Base-by-base conservation (phyloP, 352 stramenopile genomes). In the Globisporangium takayamanum region DNA sequence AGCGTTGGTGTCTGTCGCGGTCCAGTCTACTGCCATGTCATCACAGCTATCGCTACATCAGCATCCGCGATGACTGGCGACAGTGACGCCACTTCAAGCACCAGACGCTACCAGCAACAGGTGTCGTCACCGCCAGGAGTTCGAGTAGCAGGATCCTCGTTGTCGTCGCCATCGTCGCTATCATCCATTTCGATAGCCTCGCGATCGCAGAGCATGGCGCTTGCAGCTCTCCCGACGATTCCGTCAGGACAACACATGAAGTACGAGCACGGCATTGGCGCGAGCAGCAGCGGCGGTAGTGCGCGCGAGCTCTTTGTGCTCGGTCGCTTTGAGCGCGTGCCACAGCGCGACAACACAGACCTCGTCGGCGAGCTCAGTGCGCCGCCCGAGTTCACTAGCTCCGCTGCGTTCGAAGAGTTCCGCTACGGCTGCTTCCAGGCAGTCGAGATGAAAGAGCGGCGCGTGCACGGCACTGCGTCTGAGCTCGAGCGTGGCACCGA, bases 371-470 rank as follows among this genome's bases (percentile, higher is more conserved):
- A 79, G 14, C 57, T 89, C 10, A 58, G 72, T 12, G 37, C 66
- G 4, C 76, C 81, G 7, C 77, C 82, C 2, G 59, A 55, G 26
- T 87, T 89, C 55, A 33, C 56, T 12, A 75, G 53, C 11, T 70
- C 77, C 5, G 72, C 57, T 33, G 69, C 66, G 10, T 94, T 92
- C 41, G 81, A 92, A 49, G 60, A 73, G 54, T 94, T 94, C 56
- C 84, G 79, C n/a, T 84, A 85, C 63, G 72, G 70, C 15, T 90
- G 81, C 46, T 94, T 91, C 62, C 80, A 94, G 50, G 84, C 84
- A 26, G 78, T 87, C 5, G 81, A 94, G 60, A 88, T 94, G 71
- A 76, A 89, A 49, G 84, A 92, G 54, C 76, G 76, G 3, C 78
- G 84, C 15, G 57, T 75, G 5, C 53, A 6, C 10, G 14, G 16